Conservation (phyloP, 768 basidiomycete species). For the Mycena floridula region DNA sequence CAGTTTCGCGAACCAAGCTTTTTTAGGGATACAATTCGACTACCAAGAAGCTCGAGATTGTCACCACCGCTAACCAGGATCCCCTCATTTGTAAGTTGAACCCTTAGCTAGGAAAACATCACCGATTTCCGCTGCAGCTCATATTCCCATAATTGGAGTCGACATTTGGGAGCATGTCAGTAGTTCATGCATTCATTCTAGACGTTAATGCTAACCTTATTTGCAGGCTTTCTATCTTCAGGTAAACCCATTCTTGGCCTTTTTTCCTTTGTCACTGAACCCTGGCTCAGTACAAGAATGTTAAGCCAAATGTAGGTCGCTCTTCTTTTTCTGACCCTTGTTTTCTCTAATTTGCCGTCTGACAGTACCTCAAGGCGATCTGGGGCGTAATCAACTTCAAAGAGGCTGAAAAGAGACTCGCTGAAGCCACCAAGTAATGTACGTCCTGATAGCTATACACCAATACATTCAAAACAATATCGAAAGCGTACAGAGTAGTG, state of each 20-base stretch:
- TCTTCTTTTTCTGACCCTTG: neutral
- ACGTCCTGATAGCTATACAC: neutral
- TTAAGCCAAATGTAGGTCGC: slow-evolving; percentile 80
- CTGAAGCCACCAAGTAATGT: slow-evolving; percentile 19
- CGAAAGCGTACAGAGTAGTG: neutral
- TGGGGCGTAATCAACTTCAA: slow-evolving; percentile 97
- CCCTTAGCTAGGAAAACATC: neutral
- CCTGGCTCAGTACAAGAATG: slow-evolving; percentile 86
- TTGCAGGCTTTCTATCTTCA: slow-evolving; percentile 67
- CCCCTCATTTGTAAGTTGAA: slow-evolving; percentile 49
- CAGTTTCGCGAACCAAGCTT: neutral
- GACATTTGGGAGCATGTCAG: slow-evolving; percentile 95
- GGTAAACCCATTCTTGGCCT: slow-evolving; percentile 25
- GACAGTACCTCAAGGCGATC: slow-evolving; percentile 87
- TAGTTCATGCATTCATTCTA: slow-evolving; percentile 14
- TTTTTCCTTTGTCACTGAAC: too few relatives aligned
- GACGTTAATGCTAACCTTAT: slow-evolving; percentile 5
- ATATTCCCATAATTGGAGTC: slow-evolving; percentile 88
- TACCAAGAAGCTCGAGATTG: slow-evolving; percentile 76
- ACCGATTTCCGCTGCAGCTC: slow-evolving; percentile 38
- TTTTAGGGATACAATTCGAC: slow-evolving; percentile 61
- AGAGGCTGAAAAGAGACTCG: slow-evolving; percentile 68
- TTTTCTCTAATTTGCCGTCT: neutral
- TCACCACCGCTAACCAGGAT: slow-evolving; percentile 95
- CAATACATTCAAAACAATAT: neutral